These are phyloP conservation scores for Aureobasidium musti DNA, from an alignment of 2,329 filamentous ascomycete genomes.

Conservation along the genomic window DNA sequence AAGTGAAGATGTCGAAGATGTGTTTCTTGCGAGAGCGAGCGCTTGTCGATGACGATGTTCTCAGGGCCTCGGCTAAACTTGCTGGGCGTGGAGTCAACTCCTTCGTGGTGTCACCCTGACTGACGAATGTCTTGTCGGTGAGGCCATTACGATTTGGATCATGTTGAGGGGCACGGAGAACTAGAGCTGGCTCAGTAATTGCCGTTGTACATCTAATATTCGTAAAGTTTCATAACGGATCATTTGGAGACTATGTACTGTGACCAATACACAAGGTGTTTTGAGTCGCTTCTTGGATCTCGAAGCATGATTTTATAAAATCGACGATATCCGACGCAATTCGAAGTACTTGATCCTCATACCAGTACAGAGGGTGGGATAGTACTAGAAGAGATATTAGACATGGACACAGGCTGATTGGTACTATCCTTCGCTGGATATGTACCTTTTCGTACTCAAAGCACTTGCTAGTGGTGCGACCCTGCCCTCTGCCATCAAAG, in stretches of 20 bases:
- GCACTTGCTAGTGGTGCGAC: neutral
- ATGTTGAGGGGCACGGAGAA: no score
- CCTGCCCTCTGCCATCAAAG: neutral
- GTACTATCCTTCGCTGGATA: neutral
- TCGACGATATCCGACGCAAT: neutral
- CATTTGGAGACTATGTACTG: no score
- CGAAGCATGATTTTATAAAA: neutral
- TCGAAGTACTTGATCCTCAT: fast-evolving
- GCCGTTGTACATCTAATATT: neutral
- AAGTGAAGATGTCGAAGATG: neutral
- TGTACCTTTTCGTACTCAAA: neutral
- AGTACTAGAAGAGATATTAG: fast-evolving
- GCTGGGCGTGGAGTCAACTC: neutral
- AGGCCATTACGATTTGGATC: neutral
- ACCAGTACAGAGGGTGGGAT: fast-evolving
- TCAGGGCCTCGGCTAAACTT: neutral
- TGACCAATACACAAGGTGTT: no score
- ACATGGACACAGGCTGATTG: no score
- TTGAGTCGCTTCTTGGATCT: neutral
- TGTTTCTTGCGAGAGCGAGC: neutral
- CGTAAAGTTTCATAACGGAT: no score
- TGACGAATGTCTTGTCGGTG: no score
- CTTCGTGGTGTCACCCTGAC: neutral
- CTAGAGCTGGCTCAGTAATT: no score
- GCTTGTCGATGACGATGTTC: neutral